A percentile compares a stretch with the other conserved stretches of the same genome.
Evolutionary conservation across 192 early-diverging fungal genomes (phyloP).

Genomic region (Coemansia aciculifera): DNA sequence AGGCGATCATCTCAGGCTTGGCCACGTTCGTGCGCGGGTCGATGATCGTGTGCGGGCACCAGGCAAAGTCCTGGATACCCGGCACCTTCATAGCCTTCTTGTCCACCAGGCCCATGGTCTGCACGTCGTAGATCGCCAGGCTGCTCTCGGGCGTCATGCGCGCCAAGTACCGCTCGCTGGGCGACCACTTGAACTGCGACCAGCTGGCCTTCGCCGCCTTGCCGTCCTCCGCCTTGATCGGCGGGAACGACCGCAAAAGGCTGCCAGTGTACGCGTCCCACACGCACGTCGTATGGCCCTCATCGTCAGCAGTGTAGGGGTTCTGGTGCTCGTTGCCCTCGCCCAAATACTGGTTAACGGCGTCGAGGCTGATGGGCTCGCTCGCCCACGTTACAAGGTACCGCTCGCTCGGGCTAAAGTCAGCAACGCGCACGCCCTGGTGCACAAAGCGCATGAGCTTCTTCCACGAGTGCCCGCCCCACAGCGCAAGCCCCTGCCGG

Average conservation of each 20-base stretch:
- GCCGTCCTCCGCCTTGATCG: conserved; percentile 57
- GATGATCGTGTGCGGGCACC: conserved; percentile 60
- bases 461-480: conserved; percentile 92
- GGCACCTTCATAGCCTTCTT: conserved; percentile 91
- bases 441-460: conserved; percentile 92
- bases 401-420: conserved; percentile 93
- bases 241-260: conserved; percentile 86
- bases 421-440: conserved; percentile 83
- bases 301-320: conserved; percentile 67
- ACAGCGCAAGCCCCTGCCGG: conserved; percentile 88
- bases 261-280: conserved; percentile 90
- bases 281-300: conserved; percentile 76
- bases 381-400: conserved; percentile 89
- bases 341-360: conserved; percentile 33
- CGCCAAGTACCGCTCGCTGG: conserved; percentile 92
- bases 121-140: conserved; percentile 91
- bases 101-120: conserved; percentile 87
- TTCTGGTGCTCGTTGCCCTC: conserved; percentile 66
- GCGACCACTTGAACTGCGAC: conserved; percentile 96
- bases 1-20: conserved; percentile 73
- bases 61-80: conserved; percentile 76
- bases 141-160: conserved; percentile 71
- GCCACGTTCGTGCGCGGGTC: conserved; percentile 32
- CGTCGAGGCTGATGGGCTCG: conserved; percentile 76
- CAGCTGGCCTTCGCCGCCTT: conserved; percentile 64